Evolutionary conservation across 805 yeast species (phyloP), one percentile per base, ranked within the genome.

Genomic region (Myxozyma kluyveri): DNA sequence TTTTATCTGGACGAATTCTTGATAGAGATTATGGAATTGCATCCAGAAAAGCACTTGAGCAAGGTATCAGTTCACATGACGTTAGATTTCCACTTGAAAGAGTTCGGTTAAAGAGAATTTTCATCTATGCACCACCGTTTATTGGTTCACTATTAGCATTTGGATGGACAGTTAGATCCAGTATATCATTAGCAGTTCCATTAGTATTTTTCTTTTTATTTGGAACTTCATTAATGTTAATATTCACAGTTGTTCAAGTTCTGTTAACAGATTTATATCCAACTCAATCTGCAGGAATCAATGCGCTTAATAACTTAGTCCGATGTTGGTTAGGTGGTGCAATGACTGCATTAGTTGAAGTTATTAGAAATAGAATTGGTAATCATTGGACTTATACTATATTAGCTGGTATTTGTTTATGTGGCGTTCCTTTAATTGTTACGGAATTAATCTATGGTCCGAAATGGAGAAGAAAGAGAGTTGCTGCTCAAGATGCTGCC

Each of bases 261-360:
- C 67, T 88, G 37, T 65, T 87, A 49, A 85, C 88, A n/a, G 96
- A 89, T 63, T 64, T 88, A 51, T 82, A 76, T 56, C 95, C 96
- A 0, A 67, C 74, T 2, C 76, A 77, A 42, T 76, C 88, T 0
- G 86, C 95, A 0, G 79, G 91, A 2, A 84, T 90, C 3, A 77
- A 88, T 0, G 84, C 93, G 7, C 75, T 85, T 45, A 73, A 84
- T 56, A 89, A 89, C 63, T 69, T 88, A 26, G 74, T 81, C 21
- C 72, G 96, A 60, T 89, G 96, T 64, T 71, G 79, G n/a, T 61
- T 80, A 43, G 83, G 84, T 27, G 95, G 95, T 0, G 75, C 80
- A 0, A 81, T 85, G 39, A 75, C 84, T 19, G 93, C 86, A 0
- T 82, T 81, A 2, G 71, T 87, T 19, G 76, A 80, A 19, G 74